Conservation (phyloP, 2,329 filamentous ascomycete species). For the Diaporthe sp. region DNA sequence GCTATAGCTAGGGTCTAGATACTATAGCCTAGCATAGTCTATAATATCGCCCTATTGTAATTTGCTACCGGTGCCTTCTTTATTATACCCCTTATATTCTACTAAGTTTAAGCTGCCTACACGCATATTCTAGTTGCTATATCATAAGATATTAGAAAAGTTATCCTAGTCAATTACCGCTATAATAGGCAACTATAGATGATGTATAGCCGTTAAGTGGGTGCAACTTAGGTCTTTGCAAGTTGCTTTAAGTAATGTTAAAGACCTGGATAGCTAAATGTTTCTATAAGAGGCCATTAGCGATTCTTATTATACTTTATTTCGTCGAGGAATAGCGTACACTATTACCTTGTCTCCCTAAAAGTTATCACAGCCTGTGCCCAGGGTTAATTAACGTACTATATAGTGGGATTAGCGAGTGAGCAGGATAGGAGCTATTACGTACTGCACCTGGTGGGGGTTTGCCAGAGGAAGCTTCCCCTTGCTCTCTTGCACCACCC, state of each 20-base stretch:
- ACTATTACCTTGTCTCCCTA: background rate
- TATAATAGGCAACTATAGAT: conserved; percentile 43
- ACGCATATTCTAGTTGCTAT: conserved; percentile 66
- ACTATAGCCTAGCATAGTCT: conserved; percentile 60
- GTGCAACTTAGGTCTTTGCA: background rate
- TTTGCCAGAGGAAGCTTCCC: conserved; percentile 22
- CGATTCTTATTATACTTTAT: background rate
- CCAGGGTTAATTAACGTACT: background rate
- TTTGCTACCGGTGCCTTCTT: conserved; percentile 44
- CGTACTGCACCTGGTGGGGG: conserved; percentile 6
- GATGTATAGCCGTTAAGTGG: background rate
- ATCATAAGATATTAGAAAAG: conserved; percentile 86
- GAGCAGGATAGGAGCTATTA: background rate
- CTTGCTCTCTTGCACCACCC: background rate
- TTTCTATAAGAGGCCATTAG: background rate
- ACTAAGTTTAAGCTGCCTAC: conserved; percentile 44
- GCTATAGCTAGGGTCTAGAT: conserved; percentile 70
- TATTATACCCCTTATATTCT: conserved; percentile 31
- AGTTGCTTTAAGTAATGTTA: background rate
- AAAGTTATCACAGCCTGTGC: background rate
- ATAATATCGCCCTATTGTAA: conserved; percentile 49
- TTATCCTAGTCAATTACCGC: conserved; percentile 70
- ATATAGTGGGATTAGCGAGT: background rate
- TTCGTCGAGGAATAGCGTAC: background rate
- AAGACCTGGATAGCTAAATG: background rate